Percentiles rank a stretch among this genome's conserved stretches.
Evolutionary conservation across 2,329 filamentous ascomycete genomes (phyloP).

Genomic region (Colletotrichum plurivorum): DNA sequence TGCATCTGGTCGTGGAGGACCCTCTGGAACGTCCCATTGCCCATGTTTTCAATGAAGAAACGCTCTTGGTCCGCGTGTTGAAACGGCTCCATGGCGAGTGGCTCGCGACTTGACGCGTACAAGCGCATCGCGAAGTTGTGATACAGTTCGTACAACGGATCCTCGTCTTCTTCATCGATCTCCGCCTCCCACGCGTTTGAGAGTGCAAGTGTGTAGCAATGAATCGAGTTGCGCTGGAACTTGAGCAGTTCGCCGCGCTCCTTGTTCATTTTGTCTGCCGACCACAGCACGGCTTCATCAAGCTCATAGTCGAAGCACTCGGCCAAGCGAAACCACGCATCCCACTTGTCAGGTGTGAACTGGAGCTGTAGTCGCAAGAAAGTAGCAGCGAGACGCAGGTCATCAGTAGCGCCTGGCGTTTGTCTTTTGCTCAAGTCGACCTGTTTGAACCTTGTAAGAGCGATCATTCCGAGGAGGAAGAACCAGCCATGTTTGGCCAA

Average conservation of each 20-base stretch:
- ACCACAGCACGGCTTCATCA: constrained; percentile 90
- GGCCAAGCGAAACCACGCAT: constrained; percentile 90
- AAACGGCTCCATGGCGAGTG: constrained; percentile 75
- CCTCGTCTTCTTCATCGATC: constrained; percentile 61
- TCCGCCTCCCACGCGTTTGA: constrained; percentile 66
- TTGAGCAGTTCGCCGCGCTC: constrained; percentile 80
- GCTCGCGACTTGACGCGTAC: constrained; percentile 73
- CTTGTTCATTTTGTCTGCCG: constrained; percentile 91
- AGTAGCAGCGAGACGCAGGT: constrained; percentile 84
- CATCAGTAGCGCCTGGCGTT: constrained; percentile 84
- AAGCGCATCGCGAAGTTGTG: constrained; percentile 73
- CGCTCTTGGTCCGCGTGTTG: constrained; percentile 69
- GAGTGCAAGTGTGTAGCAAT: constrained; percentile 78
- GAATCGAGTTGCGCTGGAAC: constrained; percentile 84
- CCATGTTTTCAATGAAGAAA: constrained; percentile 68
- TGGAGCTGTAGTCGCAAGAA: constrained; percentile 88
- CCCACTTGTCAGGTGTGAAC: constrained; percentile 86
- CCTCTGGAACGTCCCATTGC: constrained; percentile 65
- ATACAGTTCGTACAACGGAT: constrained; percentile 71
- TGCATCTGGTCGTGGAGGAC: constrained; percentile 70
- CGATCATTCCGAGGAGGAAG: constrained; percentile 89
- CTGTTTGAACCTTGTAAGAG: constrained; percentile 85
- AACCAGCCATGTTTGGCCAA: constrained; percentile 91
- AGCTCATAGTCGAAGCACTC: constrained; percentile 91
- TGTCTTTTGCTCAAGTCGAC: constrained; percentile 81